A percentile compares a stretch with the other conserved stretches of the same genome.
Conservation (phyloP, 331 rosid genomes). For the Malus hybrid region DNA sequence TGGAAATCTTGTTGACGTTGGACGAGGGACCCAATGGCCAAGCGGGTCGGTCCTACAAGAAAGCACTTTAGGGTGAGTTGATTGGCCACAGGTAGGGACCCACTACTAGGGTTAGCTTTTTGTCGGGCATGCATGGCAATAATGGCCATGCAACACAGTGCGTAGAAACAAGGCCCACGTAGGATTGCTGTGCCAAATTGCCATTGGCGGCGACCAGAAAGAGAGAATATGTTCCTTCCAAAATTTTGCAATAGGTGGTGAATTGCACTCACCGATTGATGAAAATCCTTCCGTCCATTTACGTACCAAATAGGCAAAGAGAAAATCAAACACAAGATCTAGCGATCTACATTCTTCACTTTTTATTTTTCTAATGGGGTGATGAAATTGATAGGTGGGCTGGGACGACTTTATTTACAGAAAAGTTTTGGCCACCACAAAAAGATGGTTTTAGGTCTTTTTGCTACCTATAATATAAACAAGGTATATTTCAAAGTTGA, state of each 20-base stretch:
- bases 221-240: conserved; percentile 47
- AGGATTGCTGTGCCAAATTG: conserved; percentile 1
- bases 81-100: not conserved
- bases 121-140: conserved; percentile 22
- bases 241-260: not conserved
- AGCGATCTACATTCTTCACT: not conserved
- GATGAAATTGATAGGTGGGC: not conserved
- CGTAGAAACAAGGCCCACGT: conserved; percentile 15
- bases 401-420: conserved; percentile 20
- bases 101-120: not conserved
- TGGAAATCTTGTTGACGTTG: not conserved
- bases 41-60: not conserved
- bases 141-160: not conserved
- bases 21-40: not conserved
- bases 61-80: conserved; percentile 13
- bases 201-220: conserved; percentile 14
- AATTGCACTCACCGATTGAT: conserved; percentile 13
- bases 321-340: conserved; percentile 14
- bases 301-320: conserved; percentile 11
- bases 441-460: conserved; percentile 23
- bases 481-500: not conserved
- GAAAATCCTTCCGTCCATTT: conserved; percentile 23
- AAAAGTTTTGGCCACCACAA: conserved; percentile 45
- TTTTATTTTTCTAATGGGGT: not conserved
- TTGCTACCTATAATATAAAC: not conserved